Base-by-base conservation (phyloP, 169 alveolate species). In the Cryptosporidium felis region DNA sequence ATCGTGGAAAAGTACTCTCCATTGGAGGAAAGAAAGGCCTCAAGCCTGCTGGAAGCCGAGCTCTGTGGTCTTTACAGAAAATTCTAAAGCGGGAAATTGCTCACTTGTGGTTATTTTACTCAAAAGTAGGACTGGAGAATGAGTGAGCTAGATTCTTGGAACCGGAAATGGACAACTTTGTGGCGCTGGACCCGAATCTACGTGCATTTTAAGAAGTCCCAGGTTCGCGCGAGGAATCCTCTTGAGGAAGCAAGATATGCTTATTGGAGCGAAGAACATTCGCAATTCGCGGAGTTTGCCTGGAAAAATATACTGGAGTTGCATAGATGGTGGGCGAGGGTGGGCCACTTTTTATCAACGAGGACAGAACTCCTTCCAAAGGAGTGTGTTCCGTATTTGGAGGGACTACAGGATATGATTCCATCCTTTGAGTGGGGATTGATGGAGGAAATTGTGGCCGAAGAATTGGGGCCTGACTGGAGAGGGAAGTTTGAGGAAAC, bases 271-370 rank as follows among this genome's bases (percentile, higher is more conserved):
- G 90, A 93, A 60, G 89, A 90, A 44, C 97, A 95, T 80, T 92
- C 92, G 51, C 93, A 93, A 41, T 92, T 95, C 88, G 98, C 98
- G 1, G 92, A 92, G 32, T 80, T 91, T 42, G 92, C 94, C 56
- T 88, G 96, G 91, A 91, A 89, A 42, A 95, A 92, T 88, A 95
- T 95, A 53, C 90, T 89, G 65, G 95, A 93, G 42, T 80, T 95
- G 59, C 89, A 93, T 74, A 94, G 97, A 10, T 94, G 97, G 96
- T 95, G 98, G 98, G 96, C 94, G 32, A 95, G 94, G 79, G 96
- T 95, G 9, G 98, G 98, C 23, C 98, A 95, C 81, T 93, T 95
- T 80, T 67, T 95, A 89, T 93, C 97, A 74, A 95, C 98, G 2
- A 93, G 95, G 63, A 91, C 95, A 58, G 97, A 95, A 56, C 66